Conservation (phyloP, 139 green algal genomes). For the Coelastrella sp. region DNA sequence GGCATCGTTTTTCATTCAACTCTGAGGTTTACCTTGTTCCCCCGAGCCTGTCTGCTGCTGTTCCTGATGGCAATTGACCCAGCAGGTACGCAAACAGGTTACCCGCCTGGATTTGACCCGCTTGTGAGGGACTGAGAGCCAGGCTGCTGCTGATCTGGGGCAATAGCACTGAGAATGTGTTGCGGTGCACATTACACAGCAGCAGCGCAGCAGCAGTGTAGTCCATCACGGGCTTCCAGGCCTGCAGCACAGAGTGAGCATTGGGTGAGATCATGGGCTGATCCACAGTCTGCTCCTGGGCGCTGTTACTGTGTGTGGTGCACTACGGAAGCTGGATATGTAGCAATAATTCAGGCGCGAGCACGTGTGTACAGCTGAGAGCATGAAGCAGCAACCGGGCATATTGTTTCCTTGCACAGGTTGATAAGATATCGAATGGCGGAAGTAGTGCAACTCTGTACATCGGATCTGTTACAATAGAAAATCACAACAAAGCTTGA, state of each 20-base stretch:
- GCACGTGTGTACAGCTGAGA: no score
- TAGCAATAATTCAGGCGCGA: no score
- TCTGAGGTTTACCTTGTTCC: constrained; percentile 2
- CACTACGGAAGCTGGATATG: no score
- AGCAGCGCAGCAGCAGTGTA: constrained; percentile 53
- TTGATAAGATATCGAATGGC: no score
- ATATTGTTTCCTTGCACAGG: no score
- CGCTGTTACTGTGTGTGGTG: no score
- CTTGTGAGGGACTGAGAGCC: not conserved
- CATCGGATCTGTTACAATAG: no score
- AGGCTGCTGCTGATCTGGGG: constrained; percentile 45
- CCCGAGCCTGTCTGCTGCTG: constrained; percentile 43
- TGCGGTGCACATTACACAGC: constrained; percentile 64
- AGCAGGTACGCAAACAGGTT: constrained; percentile 76
- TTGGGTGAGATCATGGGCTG: not conserved
- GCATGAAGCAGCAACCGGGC: no score
- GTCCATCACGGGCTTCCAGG: constrained; percentile 18
- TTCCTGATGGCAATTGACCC: constrained; percentile 71
- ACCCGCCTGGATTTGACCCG: constrained; percentile 45
- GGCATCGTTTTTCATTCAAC: not conserved
- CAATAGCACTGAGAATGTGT: constrained; percentile 56
- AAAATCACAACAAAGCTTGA: no score
- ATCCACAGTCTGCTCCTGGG: no score
- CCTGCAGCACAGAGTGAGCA: not conserved
- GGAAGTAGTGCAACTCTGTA: no score